These are phyloP conservation scores for Suhomyces bolitotheri DNA, from an alignment of 1,139 yeast species.

Conservation along the genomic window DNA sequence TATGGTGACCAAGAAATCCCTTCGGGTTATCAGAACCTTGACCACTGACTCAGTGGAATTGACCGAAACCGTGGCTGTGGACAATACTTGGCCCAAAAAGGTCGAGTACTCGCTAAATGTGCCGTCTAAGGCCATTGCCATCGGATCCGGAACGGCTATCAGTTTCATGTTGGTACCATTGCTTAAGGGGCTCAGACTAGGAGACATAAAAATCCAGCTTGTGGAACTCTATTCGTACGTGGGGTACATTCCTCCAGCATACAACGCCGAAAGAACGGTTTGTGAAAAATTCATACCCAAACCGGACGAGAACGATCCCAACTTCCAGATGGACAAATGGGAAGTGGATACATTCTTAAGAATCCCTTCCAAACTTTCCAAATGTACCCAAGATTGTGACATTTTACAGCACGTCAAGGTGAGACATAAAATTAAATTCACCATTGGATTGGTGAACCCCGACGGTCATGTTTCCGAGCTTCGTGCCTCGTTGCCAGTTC, in stretches of 20 bases:
- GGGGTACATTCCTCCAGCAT: constrained; percentile 56
- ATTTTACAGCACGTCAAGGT: constrained; percentile 61
- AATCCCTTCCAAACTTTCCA: constrained; percentile 70
- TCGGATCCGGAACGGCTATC: constrained; percentile 77
- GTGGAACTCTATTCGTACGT: constrained; percentile 67
- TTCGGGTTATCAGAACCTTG: constrained; percentile 84
- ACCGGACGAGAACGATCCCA: constrained; percentile 38
- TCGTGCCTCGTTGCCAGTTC: constrained; percentile 71
- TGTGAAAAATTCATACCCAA: constrained; percentile 37
- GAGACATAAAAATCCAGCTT: constrained; percentile 64
- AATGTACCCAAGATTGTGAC: constrained; percentile 84
- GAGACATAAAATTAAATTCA: constrained; percentile 67
- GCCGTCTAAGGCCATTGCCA: constrained; percentile 87
- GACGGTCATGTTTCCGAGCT: constrained; percentile 79
- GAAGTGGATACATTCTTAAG: constrained; percentile 59
- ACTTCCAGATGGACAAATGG: constrained; percentile 71
- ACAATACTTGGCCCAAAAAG: constrained; percentile 94
- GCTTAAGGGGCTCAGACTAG: constrained; percentile 75
- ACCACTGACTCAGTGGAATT: constrained; percentile 87
- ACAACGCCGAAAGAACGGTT: constrained; percentile 60
- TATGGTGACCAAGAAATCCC: constrained; percentile 65
- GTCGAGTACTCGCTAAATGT: constrained; percentile 86
- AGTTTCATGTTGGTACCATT: constrained; percentile 76
- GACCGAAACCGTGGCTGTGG: constrained; percentile 90
- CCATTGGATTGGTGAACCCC: constrained; percentile 64